Base-by-base conservation (phyloP, 306 rosid species). In the Cucumis melo region DNA sequence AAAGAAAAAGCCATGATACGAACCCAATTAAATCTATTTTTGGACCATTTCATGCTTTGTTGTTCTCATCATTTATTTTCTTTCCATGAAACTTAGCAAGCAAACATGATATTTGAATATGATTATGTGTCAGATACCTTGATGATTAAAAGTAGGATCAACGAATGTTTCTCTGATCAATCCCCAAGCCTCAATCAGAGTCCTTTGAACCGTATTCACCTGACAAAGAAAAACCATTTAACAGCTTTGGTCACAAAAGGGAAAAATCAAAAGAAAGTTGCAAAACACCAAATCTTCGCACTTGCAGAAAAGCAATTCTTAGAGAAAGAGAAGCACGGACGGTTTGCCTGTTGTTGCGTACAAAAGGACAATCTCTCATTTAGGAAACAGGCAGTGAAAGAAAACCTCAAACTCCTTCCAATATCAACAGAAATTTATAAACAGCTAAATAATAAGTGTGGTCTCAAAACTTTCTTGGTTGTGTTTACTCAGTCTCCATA, bases 101-200 rank as follows among this genome's bases (percentile, higher is more conserved):
- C 48, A 14, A 56, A 51, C 54, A 63, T n/a, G 44, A 42, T 34
- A 39, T 24, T 58, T 15, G 42, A 70, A 34, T 9, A 70, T 78
- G 38, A 74, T 21, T 56, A 42, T 14, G 77, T 0, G 10, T 27
- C 41, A 19, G 79, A 78, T 83, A 94, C 98, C 98, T 94, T 91
- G 98, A 86, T 94, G 91, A 84, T 94, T 94, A 84, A 70, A 94
- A 38, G 98, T 94, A 39, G 98, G 98, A 66, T 94, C 97, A 55
- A 94, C 82, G 32, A 94, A 94, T 51, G 98, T 89, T 85, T 94
- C 98, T 57, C 97, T 86, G 75, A 94, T 91, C 81, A 94, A 87
- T 81, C 98, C 95, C 98, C 98, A 94, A 77, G 98, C 94, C 80
- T 94, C 98, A 81, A 94, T 96, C 54, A 94, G 95, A 78, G 98